phyloP scores from a whole-genome alignment of 176 grass and related monocot genomes.

The Carex kokanica region DNA sequence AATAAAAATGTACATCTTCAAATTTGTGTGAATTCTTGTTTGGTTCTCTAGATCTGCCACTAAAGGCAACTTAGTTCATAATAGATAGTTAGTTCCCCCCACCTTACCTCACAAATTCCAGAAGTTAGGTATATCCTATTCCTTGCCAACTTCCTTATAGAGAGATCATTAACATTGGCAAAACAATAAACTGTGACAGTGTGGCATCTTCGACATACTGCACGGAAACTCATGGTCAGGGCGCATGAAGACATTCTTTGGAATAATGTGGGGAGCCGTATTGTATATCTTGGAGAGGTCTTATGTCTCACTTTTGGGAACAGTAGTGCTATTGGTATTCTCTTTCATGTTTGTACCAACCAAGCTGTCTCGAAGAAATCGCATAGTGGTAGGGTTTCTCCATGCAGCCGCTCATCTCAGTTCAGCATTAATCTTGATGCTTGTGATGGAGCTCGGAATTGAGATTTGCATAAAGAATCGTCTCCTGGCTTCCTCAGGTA shows the following conservation, averaged over 20 bases:
- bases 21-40: no score
- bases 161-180: not conserved
- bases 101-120: not conserved
- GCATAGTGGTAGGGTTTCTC: conserved; percentile 75
- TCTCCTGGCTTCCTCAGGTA: conserved; percentile 95
- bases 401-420: conserved; percentile 83
- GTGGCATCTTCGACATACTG: conserved; percentile 66
- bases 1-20: no score
- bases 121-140: not conserved
- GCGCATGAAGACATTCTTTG: conserved; percentile 69
- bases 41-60: no score
- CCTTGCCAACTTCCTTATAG: not conserved
- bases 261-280: conserved; percentile 70
- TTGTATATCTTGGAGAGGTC: conserved; percentile 89
- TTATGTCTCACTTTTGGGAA: conserved; percentile 72
- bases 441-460: conserved; percentile 93
- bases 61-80: not conserved
- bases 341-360: conserved; percentile 96
- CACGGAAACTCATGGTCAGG: conserved; percentile 65
- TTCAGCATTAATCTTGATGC: conserved; percentile 87
- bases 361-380: conserved; percentile 79
- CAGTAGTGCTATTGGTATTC: conserved; percentile 55
- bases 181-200: conserved; percentile 37
- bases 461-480: conserved; percentile 92
- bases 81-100: not conserved